Evolutionary conservation across 2,329 filamentous ascomycete species (phyloP).

Genomic region (Acrodontium crateriforme): DNA sequence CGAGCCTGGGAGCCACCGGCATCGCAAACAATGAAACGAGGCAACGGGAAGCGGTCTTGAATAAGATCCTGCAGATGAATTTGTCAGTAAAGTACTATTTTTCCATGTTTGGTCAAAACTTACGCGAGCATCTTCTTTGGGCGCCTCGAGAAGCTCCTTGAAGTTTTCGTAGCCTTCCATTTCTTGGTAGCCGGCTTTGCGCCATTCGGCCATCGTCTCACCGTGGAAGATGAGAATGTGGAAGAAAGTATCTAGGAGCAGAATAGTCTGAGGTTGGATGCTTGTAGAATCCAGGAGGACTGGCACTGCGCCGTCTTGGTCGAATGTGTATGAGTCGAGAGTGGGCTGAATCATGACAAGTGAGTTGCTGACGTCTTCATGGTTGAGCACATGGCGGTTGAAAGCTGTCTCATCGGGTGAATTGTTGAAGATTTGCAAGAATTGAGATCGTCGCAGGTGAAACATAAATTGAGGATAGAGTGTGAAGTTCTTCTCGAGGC

Average conservation of each 20-base stretch:
- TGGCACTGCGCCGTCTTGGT: constrained; percentile 81
- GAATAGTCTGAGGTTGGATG: constrained; percentile 84
- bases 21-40: constrained; percentile 96
- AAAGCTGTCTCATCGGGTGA: constrained; percentile 99
- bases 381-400: constrained; percentile 90
- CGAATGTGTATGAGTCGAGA: constrained; percentile 91
- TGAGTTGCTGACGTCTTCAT: constrained; percentile 93
- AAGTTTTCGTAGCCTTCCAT: constrained; percentile 99
- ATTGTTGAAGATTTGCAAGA: constrained; percentile 98
- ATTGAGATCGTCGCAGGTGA: constrained; percentile 90
- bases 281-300: constrained; percentile 94
- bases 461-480: constrained; percentile 99
- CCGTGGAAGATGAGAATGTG: constrained; percentile 99
- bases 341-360: constrained; percentile 98
- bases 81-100: constrained; percentile 4
- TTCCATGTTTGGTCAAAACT: constrained; percentile 24
- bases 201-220: constrained; percentile 95
- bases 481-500: constrained; percentile 96
- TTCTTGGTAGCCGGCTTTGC: constrained; percentile 93
- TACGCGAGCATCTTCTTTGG: constrained; percentile 92
- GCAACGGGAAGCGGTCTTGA: constrained; percentile 92
- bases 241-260: constrained; percentile 96
- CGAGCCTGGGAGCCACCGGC: constrained; percentile 95
- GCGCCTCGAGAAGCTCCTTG: constrained; percentile 70
- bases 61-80: constrained; percentile 68